A percentile compares a stretch with the other conserved stretches of the same genome.
Conservation (phyloP, 169 alveolate genomes). For the Cryptosporidium baileyi region DNA sequence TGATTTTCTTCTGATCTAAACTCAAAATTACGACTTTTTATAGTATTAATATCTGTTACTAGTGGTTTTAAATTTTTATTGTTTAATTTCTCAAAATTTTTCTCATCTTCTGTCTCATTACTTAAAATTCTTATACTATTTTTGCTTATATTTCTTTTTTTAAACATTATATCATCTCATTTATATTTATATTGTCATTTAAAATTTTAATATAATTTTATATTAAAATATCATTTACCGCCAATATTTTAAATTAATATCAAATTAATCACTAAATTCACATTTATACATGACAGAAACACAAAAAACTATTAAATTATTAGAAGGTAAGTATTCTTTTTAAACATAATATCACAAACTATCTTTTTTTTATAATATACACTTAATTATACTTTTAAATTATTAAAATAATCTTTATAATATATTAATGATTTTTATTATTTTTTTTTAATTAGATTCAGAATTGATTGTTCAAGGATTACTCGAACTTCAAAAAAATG, state of each 20-base stretch:
- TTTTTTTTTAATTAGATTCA: neutral
- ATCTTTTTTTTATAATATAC: too few species aligned
- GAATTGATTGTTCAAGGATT: constrained; percentile 10
- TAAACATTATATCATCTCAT: neutral
- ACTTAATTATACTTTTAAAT: too few species aligned
- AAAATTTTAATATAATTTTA: neutral
- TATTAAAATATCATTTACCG: neutral
- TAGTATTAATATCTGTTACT: constrained; percentile 33
- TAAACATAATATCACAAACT: too few species aligned
- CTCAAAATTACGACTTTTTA: neutral
- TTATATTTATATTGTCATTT: neutral
- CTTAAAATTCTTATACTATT: neutral
- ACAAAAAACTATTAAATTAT: constrained; percentile 26
- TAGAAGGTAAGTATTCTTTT: constrained; percentile 26
- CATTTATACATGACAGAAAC: constrained; percentile 40
- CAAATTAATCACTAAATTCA: neutral
- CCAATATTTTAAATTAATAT: constrained; percentile 1
- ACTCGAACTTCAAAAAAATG: constrained; percentile 3
- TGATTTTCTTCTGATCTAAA: neutral
- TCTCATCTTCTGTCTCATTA: neutral
- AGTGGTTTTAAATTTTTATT: neutral
- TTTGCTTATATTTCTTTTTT: constrained; percentile 27
- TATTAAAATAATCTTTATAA: too few species aligned
- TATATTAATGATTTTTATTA: neutral
- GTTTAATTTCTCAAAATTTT: neutral